Evolutionary conservation across 352 stramenopile species (phyloP), one percentile per base, ranked within the genome.

Genomic region (Phytophthora megakarya): DNA sequence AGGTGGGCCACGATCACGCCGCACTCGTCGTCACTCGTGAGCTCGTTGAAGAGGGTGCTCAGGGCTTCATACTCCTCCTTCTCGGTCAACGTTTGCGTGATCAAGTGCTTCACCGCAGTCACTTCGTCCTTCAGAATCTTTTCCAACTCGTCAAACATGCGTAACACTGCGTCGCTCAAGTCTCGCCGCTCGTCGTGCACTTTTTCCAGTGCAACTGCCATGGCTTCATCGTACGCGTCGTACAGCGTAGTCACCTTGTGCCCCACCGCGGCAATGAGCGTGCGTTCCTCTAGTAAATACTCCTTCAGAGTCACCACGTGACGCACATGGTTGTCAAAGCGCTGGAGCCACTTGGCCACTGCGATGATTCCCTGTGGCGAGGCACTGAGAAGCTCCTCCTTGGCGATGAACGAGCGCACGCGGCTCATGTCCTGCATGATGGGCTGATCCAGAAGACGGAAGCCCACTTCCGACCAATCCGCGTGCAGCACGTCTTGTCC

Each of bases 191-290:
- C 77, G 28, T 73, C 75, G 55, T 88, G 75, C 28, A 79, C 74
- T 39, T 86, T 80, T 16, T 76, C 70, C n/a, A 87, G 63, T 32
- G 75, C 79, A 5, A 74, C 55, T 0, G 49, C 56, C 39, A 88
- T 46, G 3, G 79, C 67, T 19, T 86, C 78, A 39, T 86, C 78
- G 59, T 88, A 90, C 23, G 60, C 57, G 28, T 89, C 80, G 46
- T 88, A 90, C 13, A 84, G 19, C 22, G 81, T 90, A 16, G 75
- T 81, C 11, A 92, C 74, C 39, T 80, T 86, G 67, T 87, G 80
- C 0, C 72, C 79, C 18, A 89, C 78, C 10, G 74, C 68, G 3
- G 75, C 77, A 46, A 89, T 62, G 8, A 86, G 52, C 23, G 77
- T 80, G 44, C 80, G 77, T 55, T 90, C 80, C 50, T 90, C 79